Evolutionary conservation across 148 eudicot genomes (phyloP), one percentile per base, ranked within the genome.

Genomic region (Heliamphora exappendiculata): DNA sequence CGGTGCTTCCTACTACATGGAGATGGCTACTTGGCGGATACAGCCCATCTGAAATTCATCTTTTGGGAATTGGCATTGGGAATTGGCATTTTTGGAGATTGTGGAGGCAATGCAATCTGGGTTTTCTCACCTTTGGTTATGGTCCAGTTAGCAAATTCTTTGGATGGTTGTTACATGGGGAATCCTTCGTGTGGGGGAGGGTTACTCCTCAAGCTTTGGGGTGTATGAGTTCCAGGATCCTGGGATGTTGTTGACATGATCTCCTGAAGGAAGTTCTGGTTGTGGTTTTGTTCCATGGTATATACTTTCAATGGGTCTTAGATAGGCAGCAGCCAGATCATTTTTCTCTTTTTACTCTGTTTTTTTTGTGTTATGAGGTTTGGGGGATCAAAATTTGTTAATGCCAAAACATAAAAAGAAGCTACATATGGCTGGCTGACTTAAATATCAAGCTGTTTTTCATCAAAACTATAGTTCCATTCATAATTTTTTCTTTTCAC

Each of bases 161-260:
- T 42, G 51, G 72, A 44, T 37, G 31, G 62, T 57, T 22, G 62
- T 10, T 47, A 70, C 37, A 70, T 50, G 28, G 41, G 37, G 73
- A 47, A 44, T 49, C 57, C 57, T 10, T 70, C 49, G 19, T 69
- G 36, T 69, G 73, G 73, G 13, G 73, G 55, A 68, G 28, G 73
- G 55, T 45, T 26, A 67, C 70, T 37, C 24, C 41, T 64, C 44
- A 64, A 36, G 24, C 31, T 69, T 69, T 45, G 44, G 7, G 55
- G 36, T 45, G 73, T 37, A 9, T 26, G 73, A 69, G 29, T 69
- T 57, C 20, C 6, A 20, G 54, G 55, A 45, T 54, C 54, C 31
- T 1, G 72, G 54, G 37, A 36, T 42, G 55, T 33, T 69, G 55
- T 2, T 13, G 69, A 17, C 50, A 16, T 67, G 50, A 31, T 67